These are phyloP conservation scores for Starmerella roubikii DNA, from an alignment of 805 yeast genomes.

Conservation along the genomic window DNA sequence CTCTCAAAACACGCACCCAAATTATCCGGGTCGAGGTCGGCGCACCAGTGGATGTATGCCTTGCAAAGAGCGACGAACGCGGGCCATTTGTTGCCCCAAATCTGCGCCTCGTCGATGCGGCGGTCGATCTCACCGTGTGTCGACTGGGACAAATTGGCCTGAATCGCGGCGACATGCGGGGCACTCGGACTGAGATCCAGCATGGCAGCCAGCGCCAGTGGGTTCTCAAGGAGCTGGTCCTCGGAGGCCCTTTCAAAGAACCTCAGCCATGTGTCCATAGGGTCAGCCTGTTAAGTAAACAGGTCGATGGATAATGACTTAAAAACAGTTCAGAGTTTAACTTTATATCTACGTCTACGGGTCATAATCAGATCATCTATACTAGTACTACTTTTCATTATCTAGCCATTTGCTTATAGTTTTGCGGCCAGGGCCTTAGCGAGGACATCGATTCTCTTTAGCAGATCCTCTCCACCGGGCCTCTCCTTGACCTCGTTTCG, in stretches of 20 bases:
- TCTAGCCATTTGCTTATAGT: too few relatives aligned
- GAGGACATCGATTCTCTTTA: slow-evolving; percentile 5
- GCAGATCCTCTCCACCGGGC: slow-evolving; percentile 6
- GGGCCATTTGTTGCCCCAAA: slow-evolving; percentile 29
- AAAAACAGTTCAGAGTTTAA: too few relatives aligned
- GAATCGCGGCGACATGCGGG: slow-evolving; percentile 29
- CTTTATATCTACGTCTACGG: too few relatives aligned
- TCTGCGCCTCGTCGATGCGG: slow-evolving; percentile 22
- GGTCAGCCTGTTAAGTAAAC: background rate
- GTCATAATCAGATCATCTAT: too few relatives aligned
- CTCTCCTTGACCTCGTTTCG: slow-evolving; percentile 24
- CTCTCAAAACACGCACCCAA: slow-evolving; percentile 38
- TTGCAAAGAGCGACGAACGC: slow-evolving; percentile 37
- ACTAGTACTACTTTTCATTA: too few relatives aligned
- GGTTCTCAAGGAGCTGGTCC: slow-evolving; percentile 4
- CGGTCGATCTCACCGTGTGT: slow-evolving; percentile 15
- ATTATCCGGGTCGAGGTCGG: slow-evolving; percentile 42
- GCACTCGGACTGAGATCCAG: slow-evolving; percentile 25
- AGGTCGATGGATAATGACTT: too few relatives aligned
- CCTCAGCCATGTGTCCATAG: slow-evolving; percentile 13
- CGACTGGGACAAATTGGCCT: slow-evolving; percentile 23
- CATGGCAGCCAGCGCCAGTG: slow-evolving; percentile 15
- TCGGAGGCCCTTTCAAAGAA: slow-evolving; percentile 4
- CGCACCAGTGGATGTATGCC: slow-evolving; percentile 36
- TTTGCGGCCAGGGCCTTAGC: slow-evolving; percentile 4